Percentiles rank a stretch among this genome's conserved stretches.
Conservation (phyloP, 1,284 basidiomycete genomes). For the Irpex lacteus region DNA sequence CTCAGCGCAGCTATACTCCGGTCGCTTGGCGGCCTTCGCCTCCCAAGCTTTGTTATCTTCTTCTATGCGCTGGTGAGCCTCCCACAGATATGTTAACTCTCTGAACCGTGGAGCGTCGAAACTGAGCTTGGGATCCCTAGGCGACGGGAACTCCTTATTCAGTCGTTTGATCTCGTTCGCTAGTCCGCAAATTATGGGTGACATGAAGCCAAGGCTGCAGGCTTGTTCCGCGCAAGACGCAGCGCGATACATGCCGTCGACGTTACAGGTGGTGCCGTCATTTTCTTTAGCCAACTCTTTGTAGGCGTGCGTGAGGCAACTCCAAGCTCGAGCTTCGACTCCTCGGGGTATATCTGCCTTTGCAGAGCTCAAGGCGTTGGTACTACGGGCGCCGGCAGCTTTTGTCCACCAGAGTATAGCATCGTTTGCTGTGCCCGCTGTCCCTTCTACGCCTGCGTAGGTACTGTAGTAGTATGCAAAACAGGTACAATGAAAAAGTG, state of each 20-base stretch:
- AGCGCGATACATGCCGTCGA: slow-evolving; percentile 7
- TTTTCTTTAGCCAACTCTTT: background rate
- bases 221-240: slow-evolving; percentile 3
- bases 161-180: background rate
- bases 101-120: background rate
- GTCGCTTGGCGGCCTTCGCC: background rate
- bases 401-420: background rate
- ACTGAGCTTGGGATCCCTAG: background rate
- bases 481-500: background rate
- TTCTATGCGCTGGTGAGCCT: slow-evolving; percentile 10
- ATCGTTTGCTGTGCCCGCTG: background rate
- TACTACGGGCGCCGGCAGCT: background rate
- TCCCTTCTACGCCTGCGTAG: background rate
- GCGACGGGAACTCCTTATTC: background rate
- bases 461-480: background rate
- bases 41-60: slow-evolving; percentile 4
- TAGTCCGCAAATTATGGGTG: slow-evolving; percentile 2
- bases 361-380: background rate
- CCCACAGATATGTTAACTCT: slow-evolving; percentile 13
- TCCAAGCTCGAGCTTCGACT: background rate
- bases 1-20: slow-evolving; percentile 15
- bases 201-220: slow-evolving; percentile 2
- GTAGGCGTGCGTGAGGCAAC: background rate
- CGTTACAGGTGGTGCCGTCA: slow-evolving; percentile 6
- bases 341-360: background rate